Conservation (phyloP, 176 grass and related monocot species). For the Melocanna baccifera region DNA sequence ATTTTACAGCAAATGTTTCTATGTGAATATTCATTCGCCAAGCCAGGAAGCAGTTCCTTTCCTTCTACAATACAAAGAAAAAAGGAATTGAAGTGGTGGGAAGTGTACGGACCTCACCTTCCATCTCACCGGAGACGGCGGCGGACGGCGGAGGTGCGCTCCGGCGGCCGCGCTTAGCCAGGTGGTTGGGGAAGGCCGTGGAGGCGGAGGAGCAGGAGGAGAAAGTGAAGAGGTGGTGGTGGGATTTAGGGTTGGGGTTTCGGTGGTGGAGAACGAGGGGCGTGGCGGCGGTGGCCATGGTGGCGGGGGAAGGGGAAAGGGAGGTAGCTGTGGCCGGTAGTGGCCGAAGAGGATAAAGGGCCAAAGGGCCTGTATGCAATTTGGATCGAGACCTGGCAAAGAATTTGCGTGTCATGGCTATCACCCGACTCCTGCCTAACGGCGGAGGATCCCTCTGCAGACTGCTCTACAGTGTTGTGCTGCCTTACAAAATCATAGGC, state of each 20-base stretch:
- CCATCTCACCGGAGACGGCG: not conserved
- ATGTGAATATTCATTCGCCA: not conserved
- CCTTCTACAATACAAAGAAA: not conserved
- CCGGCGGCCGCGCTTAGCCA: not conserved
- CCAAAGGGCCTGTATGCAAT: not conserved
- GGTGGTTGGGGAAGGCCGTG: not conserved
- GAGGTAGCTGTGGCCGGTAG: not conserved
- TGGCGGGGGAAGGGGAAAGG: not conserved
- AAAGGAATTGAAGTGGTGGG: not conserved
- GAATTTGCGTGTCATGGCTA: too few relatives aligned
- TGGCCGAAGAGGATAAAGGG: not conserved
- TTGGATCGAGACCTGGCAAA: not conserved
- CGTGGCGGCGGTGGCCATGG: not conserved
- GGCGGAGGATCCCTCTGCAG: too few relatives aligned
- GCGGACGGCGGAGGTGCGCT: not conserved
- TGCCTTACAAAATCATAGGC: too few relatives aligned
- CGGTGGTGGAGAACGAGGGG: not conserved
- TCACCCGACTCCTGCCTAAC: too few relatives aligned
- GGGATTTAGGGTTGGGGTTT: not conserved
- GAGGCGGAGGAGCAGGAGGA: not conserved
- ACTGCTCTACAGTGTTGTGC: too few relatives aligned
- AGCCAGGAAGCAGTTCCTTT: not conserved
- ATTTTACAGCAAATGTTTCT: not conserved
- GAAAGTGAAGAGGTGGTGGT: not conserved
- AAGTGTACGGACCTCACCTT: conserved; percentile 26